Evolutionary conservation across 495 filamentous ascomycete species (phyloP).

Genomic region (Aspergillus sclerotiicarbonarius): DNA sequence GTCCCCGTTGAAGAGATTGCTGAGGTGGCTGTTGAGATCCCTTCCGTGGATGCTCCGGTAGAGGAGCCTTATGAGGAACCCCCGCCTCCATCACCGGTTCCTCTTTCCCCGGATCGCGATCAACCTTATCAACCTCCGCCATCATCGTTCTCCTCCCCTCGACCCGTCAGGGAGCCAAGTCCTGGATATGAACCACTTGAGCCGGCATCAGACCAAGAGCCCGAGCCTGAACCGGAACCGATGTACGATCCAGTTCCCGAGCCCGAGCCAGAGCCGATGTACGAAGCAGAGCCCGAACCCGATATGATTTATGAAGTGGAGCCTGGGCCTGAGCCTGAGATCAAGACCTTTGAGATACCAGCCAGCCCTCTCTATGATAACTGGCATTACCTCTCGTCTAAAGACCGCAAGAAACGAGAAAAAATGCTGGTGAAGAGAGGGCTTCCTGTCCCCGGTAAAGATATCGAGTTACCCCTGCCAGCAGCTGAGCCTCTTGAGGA

Average conservation of each 20-base stretch:
- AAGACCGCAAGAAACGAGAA: too few relatives aligned
- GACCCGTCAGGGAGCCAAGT: neutral
- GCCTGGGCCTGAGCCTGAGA: too few relatives aligned
- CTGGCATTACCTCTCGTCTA: too few relatives aligned
- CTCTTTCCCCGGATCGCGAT: neutral
- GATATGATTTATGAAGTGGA: too few relatives aligned
- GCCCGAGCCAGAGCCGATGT: neutral
- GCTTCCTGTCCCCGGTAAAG: too few relatives aligned
- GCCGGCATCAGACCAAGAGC: neutral
- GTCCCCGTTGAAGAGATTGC: neutral
- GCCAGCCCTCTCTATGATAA: too few relatives aligned
- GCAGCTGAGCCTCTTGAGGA: too few relatives aligned
- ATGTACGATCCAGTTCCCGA: neutral
- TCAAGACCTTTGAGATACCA: too few relatives aligned
- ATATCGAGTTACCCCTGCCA: too few relatives aligned
- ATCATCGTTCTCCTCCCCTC: neutral
- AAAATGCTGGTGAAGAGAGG: too few relatives aligned
- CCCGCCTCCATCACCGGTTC: neutral
- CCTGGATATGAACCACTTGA: neutral
- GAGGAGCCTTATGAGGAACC: neutral
- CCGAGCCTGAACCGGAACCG: neutral
- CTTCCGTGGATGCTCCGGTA: neutral
- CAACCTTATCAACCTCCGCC: neutral
- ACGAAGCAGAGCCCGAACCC: too few relatives aligned
- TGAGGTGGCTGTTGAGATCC: neutral